A percentile compares a stretch with the other conserved stretches of the same genome.
Evolutionary conservation across 148 eudicot species (phyloP).

Genomic region (Vaccinium myrtillus): DNA sequence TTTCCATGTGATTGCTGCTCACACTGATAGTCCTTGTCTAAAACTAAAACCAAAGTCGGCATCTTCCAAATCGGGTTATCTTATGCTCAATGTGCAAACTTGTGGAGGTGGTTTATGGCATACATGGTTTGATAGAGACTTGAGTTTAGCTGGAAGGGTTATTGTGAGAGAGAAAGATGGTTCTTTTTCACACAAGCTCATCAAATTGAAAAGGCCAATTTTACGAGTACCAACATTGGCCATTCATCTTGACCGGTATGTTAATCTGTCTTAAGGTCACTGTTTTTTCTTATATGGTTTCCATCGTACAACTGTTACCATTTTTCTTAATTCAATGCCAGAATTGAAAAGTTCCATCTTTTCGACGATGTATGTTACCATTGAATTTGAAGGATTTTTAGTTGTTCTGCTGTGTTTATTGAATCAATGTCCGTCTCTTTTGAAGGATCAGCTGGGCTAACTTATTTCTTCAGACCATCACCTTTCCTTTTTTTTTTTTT

Average conservation of each 20-base stretch:
- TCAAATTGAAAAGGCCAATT: constrained; percentile 74
- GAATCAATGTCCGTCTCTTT: too few relatives aligned
- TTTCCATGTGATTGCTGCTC: constrained; percentile 94
- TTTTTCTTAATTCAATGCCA: too few relatives aligned
- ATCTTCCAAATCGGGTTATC: constrained; percentile 81
- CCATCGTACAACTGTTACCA: too few relatives aligned
- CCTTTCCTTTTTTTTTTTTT: too few relatives aligned
- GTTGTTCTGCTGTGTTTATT: too few relatives aligned
- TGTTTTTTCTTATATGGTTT: not conserved
- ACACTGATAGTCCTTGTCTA: constrained; percentile 95
- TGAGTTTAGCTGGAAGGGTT: constrained; percentile 91
- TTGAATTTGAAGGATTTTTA: too few relatives aligned
- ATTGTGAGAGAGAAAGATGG: constrained; percentile 75
- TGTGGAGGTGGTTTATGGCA: constrained; percentile 98
- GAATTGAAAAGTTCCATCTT: too few relatives aligned
- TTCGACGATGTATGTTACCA: too few relatives aligned
- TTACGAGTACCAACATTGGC: constrained; percentile 90
- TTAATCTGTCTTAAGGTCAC: constrained; percentile 26
- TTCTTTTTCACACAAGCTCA: constrained; percentile 75
- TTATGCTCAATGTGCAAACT: constrained; percentile 93
- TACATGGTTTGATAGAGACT: constrained; percentile 97
- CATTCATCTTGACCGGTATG: constrained; percentile 88
- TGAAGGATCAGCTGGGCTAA: too few relatives aligned
- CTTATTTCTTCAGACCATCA: too few relatives aligned
- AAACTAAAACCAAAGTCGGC: constrained; percentile 92